Evolutionary conservation across 805 yeast genomes (phyloP), one percentile per base, ranked within the genome.

Genomic region (Priceomyces medius): DNA sequence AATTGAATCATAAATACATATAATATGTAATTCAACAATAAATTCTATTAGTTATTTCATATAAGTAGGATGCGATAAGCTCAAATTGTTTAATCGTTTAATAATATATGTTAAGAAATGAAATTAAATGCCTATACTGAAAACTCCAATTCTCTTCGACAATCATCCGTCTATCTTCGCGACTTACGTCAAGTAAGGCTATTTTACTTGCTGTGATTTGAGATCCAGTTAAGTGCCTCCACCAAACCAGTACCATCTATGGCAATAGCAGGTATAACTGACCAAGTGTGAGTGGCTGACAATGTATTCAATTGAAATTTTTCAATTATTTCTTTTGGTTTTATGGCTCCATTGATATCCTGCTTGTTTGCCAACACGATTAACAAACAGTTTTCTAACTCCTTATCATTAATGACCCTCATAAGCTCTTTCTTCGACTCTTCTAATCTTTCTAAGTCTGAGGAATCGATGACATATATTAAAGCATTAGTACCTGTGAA

Each of bases 401-500:
- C 95, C 47, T 87, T 81, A 63, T 89, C 97, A 52, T 79, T 76
- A 46, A 89, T 77, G 31, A 89, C 88, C 53, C 88, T 77, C 63
- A 75, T 78, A 53, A 90, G 71, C 60, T 88, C 96, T 48, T 73
- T 77, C 50, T 83, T 85, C 18, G 93, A 85, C 61, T 85, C 93
- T 38, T 79, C 81, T 51, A 90, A 67, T 55, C 97, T 74, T 23
- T 73, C 77, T 34, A 66, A 59, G 63, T 89, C 96, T 6, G 85
- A 79, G 4, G 88, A 77, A 64, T 90, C 98, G 45, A 90, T 84
- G 41, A 90, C 97, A 62, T 87, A 90, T 41, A 90, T 88, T 44
- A 90, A 74, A 7, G 96, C 96, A 58, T 88, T 85, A 3, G 97
- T 88, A 28, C 96, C 96, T 9, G 95, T 86, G 65, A 85, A 88